These are phyloP conservation scores for Crithidia thermophila DNA, from an alignment of 208 protist species.

Conservation along the genomic window DNA sequence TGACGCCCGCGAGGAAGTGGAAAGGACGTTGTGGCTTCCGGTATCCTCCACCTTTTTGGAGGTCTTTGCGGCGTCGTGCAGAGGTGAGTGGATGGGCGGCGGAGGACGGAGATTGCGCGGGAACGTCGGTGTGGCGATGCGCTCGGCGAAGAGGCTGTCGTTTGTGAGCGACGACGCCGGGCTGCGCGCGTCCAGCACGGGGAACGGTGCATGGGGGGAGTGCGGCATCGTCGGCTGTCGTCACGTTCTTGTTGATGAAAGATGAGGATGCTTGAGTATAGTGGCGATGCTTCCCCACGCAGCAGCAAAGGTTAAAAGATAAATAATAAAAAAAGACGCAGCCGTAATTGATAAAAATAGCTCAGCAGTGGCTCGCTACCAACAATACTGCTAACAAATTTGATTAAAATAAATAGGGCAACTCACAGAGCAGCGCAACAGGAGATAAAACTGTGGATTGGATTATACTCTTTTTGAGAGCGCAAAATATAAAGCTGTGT, in stretches of 20 bases:
- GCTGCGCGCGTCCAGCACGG: neutral
- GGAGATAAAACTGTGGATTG: too few species aligned
- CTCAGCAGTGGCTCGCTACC: neutral
- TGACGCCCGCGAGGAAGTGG: neutral
- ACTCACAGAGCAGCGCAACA: too few species aligned
- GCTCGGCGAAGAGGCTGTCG: neutral
- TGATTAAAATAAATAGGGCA: too few species aligned
- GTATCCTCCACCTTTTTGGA: neutral
- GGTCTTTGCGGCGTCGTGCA: neutral
- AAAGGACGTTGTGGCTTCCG: neutral
- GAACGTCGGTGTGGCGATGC: slow-evolving; percentile 8
- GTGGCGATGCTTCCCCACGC: too few species aligned
- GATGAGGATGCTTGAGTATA: too few species aligned
- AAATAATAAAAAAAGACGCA: too few species aligned
- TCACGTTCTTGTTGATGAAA: too few species aligned
- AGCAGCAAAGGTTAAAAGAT: too few species aligned
- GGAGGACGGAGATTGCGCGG: neutral
- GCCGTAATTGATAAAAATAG: neutral
- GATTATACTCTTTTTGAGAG: too few species aligned
- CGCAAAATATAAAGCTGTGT: too few species aligned
- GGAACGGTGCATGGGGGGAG: neutral
- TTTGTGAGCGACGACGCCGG: neutral
- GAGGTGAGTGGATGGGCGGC: neutral
- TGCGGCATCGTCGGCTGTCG: too few species aligned
- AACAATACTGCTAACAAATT: neutral